Conservation (phyloP, 345 rosid species). For the Brassica cretica region DNA sequence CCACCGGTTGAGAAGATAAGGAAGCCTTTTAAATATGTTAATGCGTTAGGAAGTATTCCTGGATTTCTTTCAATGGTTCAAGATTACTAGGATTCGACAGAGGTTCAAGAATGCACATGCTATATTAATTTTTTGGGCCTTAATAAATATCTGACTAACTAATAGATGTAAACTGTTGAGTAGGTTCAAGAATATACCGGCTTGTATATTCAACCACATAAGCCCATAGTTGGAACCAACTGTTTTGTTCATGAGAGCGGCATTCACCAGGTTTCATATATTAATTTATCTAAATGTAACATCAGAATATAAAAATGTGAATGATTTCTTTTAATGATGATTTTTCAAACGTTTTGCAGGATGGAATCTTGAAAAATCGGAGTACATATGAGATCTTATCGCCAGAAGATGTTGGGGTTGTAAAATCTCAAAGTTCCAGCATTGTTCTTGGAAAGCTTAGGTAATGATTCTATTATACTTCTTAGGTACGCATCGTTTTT, state of each 20-base stretch:
- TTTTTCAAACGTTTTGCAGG: slow-evolving; percentile 44
- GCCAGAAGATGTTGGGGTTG: slow-evolving; percentile 84
- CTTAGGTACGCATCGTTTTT: not conserved
- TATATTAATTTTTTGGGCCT: not conserved
- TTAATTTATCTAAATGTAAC: not conserved
- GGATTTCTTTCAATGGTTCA: no score
- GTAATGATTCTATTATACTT: slow-evolving; percentile 28
- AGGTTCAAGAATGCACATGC: not conserved
- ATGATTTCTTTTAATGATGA: not conserved
- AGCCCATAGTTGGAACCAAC: slow-evolving; percentile 77
- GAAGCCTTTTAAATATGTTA: no score
- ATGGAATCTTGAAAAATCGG: slow-evolving; percentile 88
- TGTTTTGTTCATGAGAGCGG: slow-evolving; percentile 77
- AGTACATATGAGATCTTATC: slow-evolving; percentile 84
- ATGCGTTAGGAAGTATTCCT: no score
- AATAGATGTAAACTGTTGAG: not conserved
- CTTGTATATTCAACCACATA: slow-evolving; percentile 77
- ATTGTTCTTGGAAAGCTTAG: slow-evolving; percentile 90
- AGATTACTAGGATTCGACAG: no score
- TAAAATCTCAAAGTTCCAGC: slow-evolving; percentile 61
- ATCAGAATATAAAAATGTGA: not conserved
- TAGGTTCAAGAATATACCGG: slow-evolving; percentile 87
- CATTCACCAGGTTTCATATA: slow-evolving; percentile 68
- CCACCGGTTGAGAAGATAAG: no score
- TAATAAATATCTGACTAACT: not conserved